phyloP scores from a whole-genome alignment of 805 yeast genomes.

The Pichia exigua region DNA sequence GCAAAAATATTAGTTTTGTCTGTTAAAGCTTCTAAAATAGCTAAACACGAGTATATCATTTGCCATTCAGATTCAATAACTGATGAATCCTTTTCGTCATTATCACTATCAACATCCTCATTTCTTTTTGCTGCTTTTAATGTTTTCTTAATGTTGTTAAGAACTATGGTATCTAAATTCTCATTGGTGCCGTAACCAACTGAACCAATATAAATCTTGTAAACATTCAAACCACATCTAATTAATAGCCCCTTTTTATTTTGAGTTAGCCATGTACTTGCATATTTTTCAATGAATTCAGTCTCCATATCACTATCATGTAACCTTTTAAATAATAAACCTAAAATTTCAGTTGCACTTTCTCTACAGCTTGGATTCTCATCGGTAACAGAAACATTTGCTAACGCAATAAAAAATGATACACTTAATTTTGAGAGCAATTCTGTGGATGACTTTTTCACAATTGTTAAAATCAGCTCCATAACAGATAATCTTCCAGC shows the following conservation, averaged over 20 bases:
- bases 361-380: conserved; percentile 74
- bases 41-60: conserved; percentile 57
- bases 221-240: conserved; percentile 69
- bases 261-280: conserved; percentile 58
- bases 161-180: conserved; percentile 21
- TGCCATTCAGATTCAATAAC: conserved; percentile 52
- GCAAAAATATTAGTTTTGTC: conserved; percentile 29
- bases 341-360: conserved; percentile 61
- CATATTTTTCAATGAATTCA: conserved; percentile 34
- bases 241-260: conserved; percentile 42
- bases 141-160: conserved; percentile 17
- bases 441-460: conserved; percentile 56
- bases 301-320: conserved; percentile 21
- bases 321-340: conserved; percentile 45
- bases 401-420: conserved; percentile 76
- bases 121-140: conserved; percentile 24
- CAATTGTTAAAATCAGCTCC: conserved; percentile 70
- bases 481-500: conserved; percentile 84
- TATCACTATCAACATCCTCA: conserved; percentile 21
- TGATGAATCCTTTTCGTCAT: conserved; percentile 28
- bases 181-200: conserved; percentile 33
- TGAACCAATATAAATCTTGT: conserved; percentile 50
- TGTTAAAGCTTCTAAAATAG: conserved; percentile 27
- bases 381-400: conserved; percentile 72
- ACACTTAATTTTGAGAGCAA: conserved; percentile 54